phyloP scores from a whole-genome alignment of 495 filamentous ascomycete genomes.

The Xylaria flabelliformis region DNA sequence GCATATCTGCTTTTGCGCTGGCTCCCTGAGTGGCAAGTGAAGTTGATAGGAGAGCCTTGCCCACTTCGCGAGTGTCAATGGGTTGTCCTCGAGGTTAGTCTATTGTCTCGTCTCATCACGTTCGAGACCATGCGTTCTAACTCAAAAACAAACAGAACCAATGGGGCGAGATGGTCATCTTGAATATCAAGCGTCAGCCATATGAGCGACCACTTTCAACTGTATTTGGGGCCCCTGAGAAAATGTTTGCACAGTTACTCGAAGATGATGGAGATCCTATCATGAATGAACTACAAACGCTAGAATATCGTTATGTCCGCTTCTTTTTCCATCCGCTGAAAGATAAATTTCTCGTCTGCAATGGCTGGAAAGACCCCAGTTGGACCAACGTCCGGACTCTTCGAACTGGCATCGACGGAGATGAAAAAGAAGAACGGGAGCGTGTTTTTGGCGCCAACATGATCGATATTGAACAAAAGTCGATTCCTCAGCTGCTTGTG shows the following conservation, averaged over 20 bases:
- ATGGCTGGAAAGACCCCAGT: conserved; percentile 88
- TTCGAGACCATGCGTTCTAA: conserved; percentile 5
- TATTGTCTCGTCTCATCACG: not conserved
- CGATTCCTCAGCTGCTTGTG: conserved; percentile 77
- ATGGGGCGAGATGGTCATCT: conserved; percentile 87
- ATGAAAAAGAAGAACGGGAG: conserved; percentile 84
- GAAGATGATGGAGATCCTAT: conserved; percentile 90
- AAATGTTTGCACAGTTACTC: conserved; percentile 60
- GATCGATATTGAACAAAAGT: conserved; percentile 92
- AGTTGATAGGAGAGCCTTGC: conserved; percentile 70
- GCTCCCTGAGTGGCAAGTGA: conserved; percentile 86
- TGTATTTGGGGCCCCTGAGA: conserved; percentile 74
- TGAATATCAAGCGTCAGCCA: conserved; percentile 65
- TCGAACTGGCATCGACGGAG: conserved; percentile 84
- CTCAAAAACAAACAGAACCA: conserved; percentile 66
- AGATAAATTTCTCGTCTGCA: conserved; percentile 85
- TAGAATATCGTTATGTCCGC: conserved; percentile 93
- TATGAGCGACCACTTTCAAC: conserved; percentile 87
- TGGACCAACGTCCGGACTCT: conserved; percentile 82
- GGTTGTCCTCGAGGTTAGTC: conserved; percentile 82
- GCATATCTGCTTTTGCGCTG: conserved; percentile 86
- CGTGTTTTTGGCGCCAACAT: conserved; percentile 86
- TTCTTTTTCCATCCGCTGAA: conserved; percentile 89
- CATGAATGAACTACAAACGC: conserved; percentile 68
- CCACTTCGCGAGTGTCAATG: conserved; percentile 78